Evolutionary conservation across 129 eudicot genomes (phyloP), one percentile per base, ranked within the genome.

Genomic region (Heracleum sosnowskyi): DNA sequence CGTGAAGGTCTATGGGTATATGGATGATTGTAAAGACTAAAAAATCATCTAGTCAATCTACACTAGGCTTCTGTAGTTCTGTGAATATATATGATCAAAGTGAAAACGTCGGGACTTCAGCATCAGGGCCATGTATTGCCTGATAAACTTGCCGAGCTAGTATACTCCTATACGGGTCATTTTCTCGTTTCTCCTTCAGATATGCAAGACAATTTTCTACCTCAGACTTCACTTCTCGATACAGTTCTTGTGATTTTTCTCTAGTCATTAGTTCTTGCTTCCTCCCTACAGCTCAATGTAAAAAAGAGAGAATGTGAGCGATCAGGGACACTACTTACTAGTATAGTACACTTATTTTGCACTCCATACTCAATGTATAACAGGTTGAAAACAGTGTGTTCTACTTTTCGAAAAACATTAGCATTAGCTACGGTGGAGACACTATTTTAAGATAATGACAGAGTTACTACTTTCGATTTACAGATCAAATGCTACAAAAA

Each of bases 91-190:
- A 40, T 18, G 17, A 82, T 82, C 72, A 84, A 17, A 79, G 82
- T 81, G 86, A 84, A 84, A 93, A 93, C 4, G 98, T 80, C 17
- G 98, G 97, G 37, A 91, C 86, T 78, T 91, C 84, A 33, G 87
- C 76, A 34, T 89, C 84, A 79, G 35, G 73, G 28, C 95, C 97
- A 76, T 91, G 89, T 11, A 60, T 78, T 16, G 89, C 88, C 83
- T 81, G 93, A 77, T 93, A 91, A 75, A 76, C 24, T 18, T 81
- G 42, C 47, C 97, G 89, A 39, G 93, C 81, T 22, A 89, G 15
- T 20, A 93, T 84, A 77, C 83, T 93, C 79, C 98, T 81, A 70
- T 91, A 93, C 11, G 96, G 96, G 66, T 93, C 98, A 4, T 76
- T 80, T 79, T 86, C 93, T 62, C 96, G 83, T 41, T 85, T 93